These are phyloP conservation scores for Trichophyton mentagrophytes DNA, from an alignment of 2,329 filamentous ascomycete genomes.

Conservation along the genomic window DNA sequence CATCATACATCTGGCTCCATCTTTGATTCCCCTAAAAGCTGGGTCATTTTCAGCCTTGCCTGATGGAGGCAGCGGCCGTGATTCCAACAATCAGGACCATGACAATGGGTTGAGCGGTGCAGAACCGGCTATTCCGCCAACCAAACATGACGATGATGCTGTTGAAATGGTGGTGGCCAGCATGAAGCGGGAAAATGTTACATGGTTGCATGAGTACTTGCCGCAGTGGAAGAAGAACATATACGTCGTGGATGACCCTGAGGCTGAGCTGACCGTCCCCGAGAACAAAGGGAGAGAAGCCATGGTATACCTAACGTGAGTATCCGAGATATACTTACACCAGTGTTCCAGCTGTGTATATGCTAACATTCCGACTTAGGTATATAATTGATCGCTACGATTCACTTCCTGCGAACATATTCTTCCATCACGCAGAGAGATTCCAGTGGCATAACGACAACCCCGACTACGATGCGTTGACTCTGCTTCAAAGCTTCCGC, in stretches of 20 bases:
- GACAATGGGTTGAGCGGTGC: not conserved
- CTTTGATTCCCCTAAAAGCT: not conserved
- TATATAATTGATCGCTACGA: conserved; percentile 53
- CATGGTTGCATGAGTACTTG: conserved; percentile 29
- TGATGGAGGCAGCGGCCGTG: not conserved
- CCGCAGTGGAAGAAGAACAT: conserved; percentile 41
- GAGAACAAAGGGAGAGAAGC: conserved; percentile 51
- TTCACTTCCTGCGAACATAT: conserved; percentile 43
- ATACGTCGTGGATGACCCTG: conserved; percentile 44
- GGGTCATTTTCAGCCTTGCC: not conserved
- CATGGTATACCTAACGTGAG: conserved; percentile 45
- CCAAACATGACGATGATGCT: conserved; percentile 56
- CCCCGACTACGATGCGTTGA: conserved; percentile 37
- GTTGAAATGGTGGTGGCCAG: conserved; percentile 43
- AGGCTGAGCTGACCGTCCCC: conserved; percentile 40
- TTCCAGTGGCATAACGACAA: conserved; percentile 48
- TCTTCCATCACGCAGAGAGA: conserved; percentile 49
- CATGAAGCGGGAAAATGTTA: conserved; percentile 28
- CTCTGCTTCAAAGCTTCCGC: conserved; percentile 40
- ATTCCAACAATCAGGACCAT: not conserved
- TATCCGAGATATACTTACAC: too few relatives aligned
- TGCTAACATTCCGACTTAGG: not conserved
- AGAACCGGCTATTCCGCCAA: not conserved
- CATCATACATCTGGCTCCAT: not conserved
- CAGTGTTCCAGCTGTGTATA: not conserved